Base-by-base conservation (phyloP, 257 asterid genomes). In the Solanum chmielewskii region DNA sequence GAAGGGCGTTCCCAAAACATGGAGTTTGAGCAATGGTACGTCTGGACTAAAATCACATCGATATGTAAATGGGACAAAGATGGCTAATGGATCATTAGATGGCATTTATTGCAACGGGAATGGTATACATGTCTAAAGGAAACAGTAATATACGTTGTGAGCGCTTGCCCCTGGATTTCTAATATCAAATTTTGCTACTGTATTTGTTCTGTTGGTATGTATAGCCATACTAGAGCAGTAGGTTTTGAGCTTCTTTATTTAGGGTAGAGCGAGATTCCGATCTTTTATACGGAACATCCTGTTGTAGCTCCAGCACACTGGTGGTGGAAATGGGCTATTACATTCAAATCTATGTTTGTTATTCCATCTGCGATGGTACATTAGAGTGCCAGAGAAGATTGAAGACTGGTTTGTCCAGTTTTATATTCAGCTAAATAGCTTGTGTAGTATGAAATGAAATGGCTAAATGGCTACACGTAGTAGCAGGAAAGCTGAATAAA, bases 61-160 rank as follows among this genome's bases (percentile, higher is more conserved):
- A 20, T 83, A 86, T 73, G 88, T 86, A 68, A 89, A 84, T 37
- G 83, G 88, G 85, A 25, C 83, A 44, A 90, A 88, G 90, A 90
- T 83, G 56, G 74, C 91, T 37, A 90, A 90, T 69, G 90, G 89
- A 44, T 66, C 91, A 15, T 75, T 90, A 42, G 91, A 85, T 84
- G 90, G 90, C 69, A 86, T 90, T 7, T 87, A 62, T 59, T 70
- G 70, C 77, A 88, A 90, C 44, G 92, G 88, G 31, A 90, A 88
- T 62, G 91, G 92, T 16, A 84, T 90, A 76, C 92, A 90, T 86
- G 91, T 76, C 80, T 90, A 83, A 88, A 59, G 39, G 33, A 56
- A 33, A 29, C 41, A 66, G 71, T 47, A 27, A 25, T 1, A 39
- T 66, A 49, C 12, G 44, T 14, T 59, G 59, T 39, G 27, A 62